Evolutionary conservation across 2,329 filamentous ascomycete genomes (phyloP), one percentile per base, ranked within the genome.

Genomic region (Microascus cirrosus): DNA sequence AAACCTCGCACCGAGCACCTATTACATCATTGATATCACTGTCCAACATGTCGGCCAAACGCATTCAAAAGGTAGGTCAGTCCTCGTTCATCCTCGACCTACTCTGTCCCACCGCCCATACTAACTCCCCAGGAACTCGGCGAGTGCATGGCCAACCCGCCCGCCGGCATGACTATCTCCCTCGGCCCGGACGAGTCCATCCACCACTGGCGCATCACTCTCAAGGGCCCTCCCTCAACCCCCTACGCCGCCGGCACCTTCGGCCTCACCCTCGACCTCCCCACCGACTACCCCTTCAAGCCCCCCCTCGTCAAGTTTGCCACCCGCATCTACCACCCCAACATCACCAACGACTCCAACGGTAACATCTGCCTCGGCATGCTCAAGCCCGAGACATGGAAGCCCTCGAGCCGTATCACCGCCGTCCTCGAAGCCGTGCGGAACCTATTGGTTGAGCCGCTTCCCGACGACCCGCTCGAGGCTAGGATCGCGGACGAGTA

Each of bases 301-400:
- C 84, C 90, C 24, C 91, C 91, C 18, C 76, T 80, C 60, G 79
- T 95, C 64, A 84, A 80, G 68, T 95, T 96, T 80, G 75, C 78
- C 63, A 96, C 91, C 56, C 93, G 92, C 74, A 89, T 96, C 77
- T 96, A 95, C 81, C 92, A 96, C 76, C 91, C 92, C 52, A 96
- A 96, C 74, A 83, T 96, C 60, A 90, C 87, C 68, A 94, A 95
- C 79, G 91, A 95, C 71, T 81, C 82, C 68, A 82, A 84, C 63
- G 92, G 92, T 61, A 86, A 81, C 73, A 89, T 96, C 83, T 96
- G 92, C 73, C 79, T 96, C 52, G 85, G 83, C 60, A 82, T 92
- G 71, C 83, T 96, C 64, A 90, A 92, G 69, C 72, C 86, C 34
- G 90, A 95, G 66, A 86, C 90, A 73, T 96, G 92, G 92, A 96